These are phyloP conservation scores for Talaromyces sp. DNA, from an alignment of 2,329 filamentous ascomycete genomes.

Conservation along the genomic window DNA sequence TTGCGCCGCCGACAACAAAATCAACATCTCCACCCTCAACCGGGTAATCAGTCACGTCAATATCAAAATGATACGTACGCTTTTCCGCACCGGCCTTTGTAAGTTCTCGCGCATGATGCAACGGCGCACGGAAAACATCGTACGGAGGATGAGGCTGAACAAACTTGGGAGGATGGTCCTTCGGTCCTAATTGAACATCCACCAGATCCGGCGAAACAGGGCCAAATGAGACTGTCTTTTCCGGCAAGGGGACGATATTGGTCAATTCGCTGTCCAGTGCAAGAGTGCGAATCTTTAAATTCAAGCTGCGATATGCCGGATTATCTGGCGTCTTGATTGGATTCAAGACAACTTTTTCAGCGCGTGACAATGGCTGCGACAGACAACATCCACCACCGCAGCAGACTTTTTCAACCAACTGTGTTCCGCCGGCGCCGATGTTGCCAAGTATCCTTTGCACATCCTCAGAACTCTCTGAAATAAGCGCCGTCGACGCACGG, in stretches of 20 bases:
- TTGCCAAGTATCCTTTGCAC: slow-evolving; percentile 57
- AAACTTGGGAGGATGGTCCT: slow-evolving; percentile 73
- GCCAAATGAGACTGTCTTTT: slow-evolving; percentile 68
- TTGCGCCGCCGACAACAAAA: slow-evolving; percentile 94
- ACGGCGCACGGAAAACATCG: slow-evolving; percentile 82
- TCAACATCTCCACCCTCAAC: slow-evolving; percentile 74
- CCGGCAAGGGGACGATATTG: slow-evolving; percentile 67
- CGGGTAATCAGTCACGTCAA: slow-evolving; percentile 94
- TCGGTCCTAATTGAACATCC: slow-evolving; percentile 34
- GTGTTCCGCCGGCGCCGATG: slow-evolving; percentile 46
- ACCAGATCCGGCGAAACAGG: slow-evolving; percentile 35
- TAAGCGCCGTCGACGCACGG: slow-evolving; percentile 48
- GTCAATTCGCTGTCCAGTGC: slow-evolving; percentile 68
- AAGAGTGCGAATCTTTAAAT: slow-evolving; percentile 71
- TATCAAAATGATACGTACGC: slow-evolving; percentile 94
- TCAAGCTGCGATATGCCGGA: slow-evolving; percentile 74
- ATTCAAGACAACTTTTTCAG: slow-evolving; percentile 23
- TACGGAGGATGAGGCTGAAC: slow-evolving; percentile 95
- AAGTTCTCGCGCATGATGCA: slow-evolving; percentile 80
- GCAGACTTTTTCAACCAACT: slow-evolving; percentile 61
- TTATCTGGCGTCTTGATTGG: slow-evolving; percentile 65
- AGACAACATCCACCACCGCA: slow-evolving; percentile 64
- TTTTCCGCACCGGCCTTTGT: slow-evolving; percentile 89
- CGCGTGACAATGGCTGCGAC: slow-evolving; percentile 52
- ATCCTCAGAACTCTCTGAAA: slow-evolving; percentile 58